Evolutionary conservation across 805 yeast genomes (phyloP).

Genomic region (Candida silvicultrix): DNA sequence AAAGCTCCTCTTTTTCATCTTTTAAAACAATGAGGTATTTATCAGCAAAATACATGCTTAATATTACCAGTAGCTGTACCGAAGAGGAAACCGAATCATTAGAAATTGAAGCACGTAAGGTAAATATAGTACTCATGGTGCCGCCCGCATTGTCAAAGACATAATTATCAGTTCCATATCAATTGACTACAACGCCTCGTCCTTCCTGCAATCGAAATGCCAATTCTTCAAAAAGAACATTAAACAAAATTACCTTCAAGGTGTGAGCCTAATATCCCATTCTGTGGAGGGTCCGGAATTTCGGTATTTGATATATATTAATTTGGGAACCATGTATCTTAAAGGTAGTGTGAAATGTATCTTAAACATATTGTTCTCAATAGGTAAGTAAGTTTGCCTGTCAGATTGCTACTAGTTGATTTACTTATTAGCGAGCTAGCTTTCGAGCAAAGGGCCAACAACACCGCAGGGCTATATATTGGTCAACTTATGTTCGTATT

Average conservation of each 20-base stretch:
- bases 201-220: slow-evolving; percentile 48
- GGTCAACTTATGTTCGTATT: too few species aligned
- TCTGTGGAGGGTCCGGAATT: slow-evolving; percentile 51
- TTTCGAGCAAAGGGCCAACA: too few species aligned
- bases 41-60: slow-evolving; percentile 92
- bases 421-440: too few species aligned
- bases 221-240: slow-evolving; percentile 55
- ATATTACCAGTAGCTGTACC: slow-evolving; percentile 94
- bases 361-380: too few species aligned
- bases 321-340: slow-evolving; percentile 61
- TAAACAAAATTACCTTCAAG: slow-evolving; percentile 56
- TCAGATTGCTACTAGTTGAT: too few species aligned
- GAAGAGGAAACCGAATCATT: slow-evolving; percentile 90
- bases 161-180: slow-evolving; percentile 81
- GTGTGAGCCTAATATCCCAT: slow-evolving; percentile 44
- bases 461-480: too few species aligned
- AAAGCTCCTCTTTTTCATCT: slow-evolving; percentile 68
- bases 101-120: slow-evolving; percentile 88
- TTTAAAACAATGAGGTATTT: slow-evolving; percentile 88
- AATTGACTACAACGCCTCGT: slow-evolving; percentile 74
- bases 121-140: slow-evolving; percentile 96
- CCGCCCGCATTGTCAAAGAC: slow-evolving; percentile 97
- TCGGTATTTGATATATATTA: slow-evolving; percentile 66
- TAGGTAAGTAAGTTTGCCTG: too few species aligned
- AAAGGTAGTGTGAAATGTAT: slow-evolving; percentile 35